phyloP scores from a whole-genome alignment of 768 basidiomycete genomes.

The Russula dissimulans region DNA sequence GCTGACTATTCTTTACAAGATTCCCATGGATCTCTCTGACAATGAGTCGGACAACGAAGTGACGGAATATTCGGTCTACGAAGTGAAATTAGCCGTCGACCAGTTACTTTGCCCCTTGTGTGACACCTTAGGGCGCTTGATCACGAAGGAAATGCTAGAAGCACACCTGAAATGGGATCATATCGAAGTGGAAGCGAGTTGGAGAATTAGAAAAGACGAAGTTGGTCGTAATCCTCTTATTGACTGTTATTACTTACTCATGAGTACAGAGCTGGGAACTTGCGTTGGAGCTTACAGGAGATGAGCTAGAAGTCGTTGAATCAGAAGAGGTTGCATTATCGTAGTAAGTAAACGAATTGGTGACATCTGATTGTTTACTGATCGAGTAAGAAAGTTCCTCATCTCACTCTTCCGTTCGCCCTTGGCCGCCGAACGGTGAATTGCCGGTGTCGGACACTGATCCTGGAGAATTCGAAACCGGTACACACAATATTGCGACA shows the following conservation, averaged over 20 bases:
- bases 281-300: constrained; percentile 1
- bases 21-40: constrained; percentile 11
- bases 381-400: not conserved
- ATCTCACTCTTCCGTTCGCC: not conserved
- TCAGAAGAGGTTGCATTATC: not conserved
- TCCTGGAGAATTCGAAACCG: not conserved
- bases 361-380: not conserved
- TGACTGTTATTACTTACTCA: not conserved
- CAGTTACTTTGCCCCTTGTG: constrained; percentile 50
- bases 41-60: constrained; percentile 6
- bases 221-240: constrained; percentile 16
- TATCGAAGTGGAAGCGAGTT: constrained; percentile 29
- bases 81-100: constrained; percentile 25
- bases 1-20: constrained; percentile 23
- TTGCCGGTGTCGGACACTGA: not conserved
- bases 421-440: not conserved
- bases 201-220: constrained; percentile 26
- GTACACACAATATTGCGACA: not conserved
- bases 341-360: not conserved
- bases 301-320: not conserved
- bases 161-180: constrained; percentile 48
- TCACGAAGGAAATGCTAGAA: constrained; percentile 34
- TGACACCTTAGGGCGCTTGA: constrained; percentile 34
- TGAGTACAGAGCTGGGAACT: constrained; percentile 4
- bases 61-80: constrained; percentile 17